These are phyloP conservation scores for Russula compacta DNA, from an alignment of 768 basidiomycete species.

Conservation along the genomic window DNA sequence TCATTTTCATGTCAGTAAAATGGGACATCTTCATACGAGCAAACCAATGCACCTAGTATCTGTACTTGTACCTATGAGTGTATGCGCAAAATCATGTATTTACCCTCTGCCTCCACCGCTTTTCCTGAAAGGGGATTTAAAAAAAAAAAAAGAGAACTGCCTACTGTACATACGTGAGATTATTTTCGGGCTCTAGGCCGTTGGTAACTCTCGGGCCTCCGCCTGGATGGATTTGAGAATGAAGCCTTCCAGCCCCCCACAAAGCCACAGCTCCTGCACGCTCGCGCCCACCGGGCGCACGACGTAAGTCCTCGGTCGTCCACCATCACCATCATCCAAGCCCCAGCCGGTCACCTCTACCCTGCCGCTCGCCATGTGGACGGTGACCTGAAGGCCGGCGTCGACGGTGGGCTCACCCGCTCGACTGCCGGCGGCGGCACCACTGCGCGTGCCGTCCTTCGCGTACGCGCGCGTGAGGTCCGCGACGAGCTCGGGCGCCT, in stretches of 20 bases:
- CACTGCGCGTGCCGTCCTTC: constrained; percentile 62
- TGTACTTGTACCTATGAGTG: background rate
- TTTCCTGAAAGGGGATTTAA: background rate
- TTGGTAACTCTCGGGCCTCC: constrained; percentile 14
- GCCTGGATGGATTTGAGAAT: constrained; percentile 63
- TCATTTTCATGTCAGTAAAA: background rate
- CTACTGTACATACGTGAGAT: background rate
- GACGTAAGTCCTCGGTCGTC: constrained; percentile 46
- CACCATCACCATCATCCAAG: constrained; percentile 27
- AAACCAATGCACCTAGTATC: background rate
- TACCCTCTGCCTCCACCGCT: background rate
- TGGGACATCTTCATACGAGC: too few relatives aligned
- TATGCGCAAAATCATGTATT: background rate
- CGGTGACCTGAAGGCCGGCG: constrained; percentile 50
- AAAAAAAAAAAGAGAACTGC: background rate
- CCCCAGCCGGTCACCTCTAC: constrained; percentile 41
- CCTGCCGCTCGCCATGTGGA: constrained; percentile 63
- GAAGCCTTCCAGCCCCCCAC: constrained; percentile 88
- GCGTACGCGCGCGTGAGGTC: constrained; percentile 74
- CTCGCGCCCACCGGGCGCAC: constrained; percentile 80
- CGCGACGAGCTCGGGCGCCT: constrained; percentile 79
- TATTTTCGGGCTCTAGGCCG: background rate
- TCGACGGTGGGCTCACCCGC: constrained; percentile 82
- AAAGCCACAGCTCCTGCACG: constrained; percentile 97
- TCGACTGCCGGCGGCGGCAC: constrained; percentile 63